A percentile compares a stretch with the other conserved stretches of the same genome.
Conservation (phyloP, 1,284 basidiomycete genomes). For the Schizophyllum commune region DNA sequence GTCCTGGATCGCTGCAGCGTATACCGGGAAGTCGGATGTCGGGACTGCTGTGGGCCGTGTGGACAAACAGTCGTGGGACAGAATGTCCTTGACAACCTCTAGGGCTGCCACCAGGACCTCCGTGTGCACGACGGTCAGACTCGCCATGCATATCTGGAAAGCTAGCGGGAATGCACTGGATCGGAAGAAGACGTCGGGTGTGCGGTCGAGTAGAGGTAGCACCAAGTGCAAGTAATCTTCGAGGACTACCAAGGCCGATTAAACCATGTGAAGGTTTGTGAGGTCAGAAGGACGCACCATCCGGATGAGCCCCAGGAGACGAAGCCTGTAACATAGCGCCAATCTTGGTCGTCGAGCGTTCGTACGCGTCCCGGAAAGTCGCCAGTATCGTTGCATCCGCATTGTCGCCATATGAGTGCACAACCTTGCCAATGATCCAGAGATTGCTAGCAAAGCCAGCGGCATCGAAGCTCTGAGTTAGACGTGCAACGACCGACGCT, state of each 20-base stretch:
- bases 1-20: conserved; percentile 58
- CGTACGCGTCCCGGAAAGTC: conserved; percentile 62
- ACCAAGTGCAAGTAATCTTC: conserved; percentile 92
- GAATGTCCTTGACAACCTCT: conserved; percentile 70
- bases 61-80: conserved; percentile 65
- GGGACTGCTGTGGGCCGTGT: conserved; percentile 32
- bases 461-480: conserved; percentile 73
- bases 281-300: conserved; percentile 47
- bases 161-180: conserved; percentile 70
- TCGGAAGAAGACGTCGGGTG: conserved; percentile 73
- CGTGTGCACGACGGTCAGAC: conserved; percentile 73
- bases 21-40: conserved; percentile 57
- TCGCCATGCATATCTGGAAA: conserved; percentile 68
- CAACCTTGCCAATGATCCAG: conserved; percentile 89
- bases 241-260: conserved; percentile 53
- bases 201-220: conserved; percentile 57
- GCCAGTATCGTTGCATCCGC: conserved; percentile 43
- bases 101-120: conserved; percentile 78
- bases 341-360: conserved; percentile 66
- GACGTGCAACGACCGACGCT: conserved; percentile 64
- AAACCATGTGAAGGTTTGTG: background rate
- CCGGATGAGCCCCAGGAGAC: conserved; percentile 67
- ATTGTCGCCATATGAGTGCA: conserved; percentile 66
- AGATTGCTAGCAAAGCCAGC: conserved; percentile 86
- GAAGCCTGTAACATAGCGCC: conserved; percentile 62